Evolutionary conservation across 768 basidiomycete species (phyloP), one percentile per base, ranked within the genome.

Genomic region (Amanita inopinata): DNA sequence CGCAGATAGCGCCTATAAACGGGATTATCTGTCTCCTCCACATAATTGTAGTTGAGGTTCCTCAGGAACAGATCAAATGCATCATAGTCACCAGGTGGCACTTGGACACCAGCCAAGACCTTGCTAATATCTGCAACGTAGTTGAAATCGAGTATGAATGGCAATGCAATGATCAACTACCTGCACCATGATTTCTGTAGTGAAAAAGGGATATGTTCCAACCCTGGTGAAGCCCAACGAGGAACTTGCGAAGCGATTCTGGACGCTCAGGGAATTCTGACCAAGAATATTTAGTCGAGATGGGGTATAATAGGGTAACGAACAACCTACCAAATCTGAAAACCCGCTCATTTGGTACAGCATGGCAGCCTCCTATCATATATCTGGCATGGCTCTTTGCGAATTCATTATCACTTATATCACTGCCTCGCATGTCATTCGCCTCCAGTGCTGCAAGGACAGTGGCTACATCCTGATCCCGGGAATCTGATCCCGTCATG

Each of bases 121-220:
- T 83, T 94, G 18, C 91, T 91, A 19, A 97, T 66, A 57, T 98
- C 94, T 94, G 47, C 7, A 17, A 10, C 20, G 6, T 22, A 2
- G 9, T 34, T 40, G 30, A 15, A 38, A 22, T 19, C 15, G 18
- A 14, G 6, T 19, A 5, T 15, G 33, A 19, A 9, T 6, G 7
- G 18, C 20, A 10, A 7, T 14, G 3, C 25, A 38, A 25, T 25
- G 32, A 22, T 40, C 41, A 34, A 69, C 82, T 51, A 89, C 93
- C 93, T 56, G 85, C 90, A 22, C 96, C 96, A 46, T 98, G 94
- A 58, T 98, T 97, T 43, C 96, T 76, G 61, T 99, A 99, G 59
- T 99, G 96, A 67, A 98, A 99, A 49, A 99, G 59, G 1, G 91
- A 85, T 37, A 99, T 89, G 60, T 93, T 97, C 92, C 93, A 97